These are phyloP conservation scores for Heliamphora exappendiculata DNA, from an alignment of 148 eudicot genomes.

Conservation along the genomic window DNA sequence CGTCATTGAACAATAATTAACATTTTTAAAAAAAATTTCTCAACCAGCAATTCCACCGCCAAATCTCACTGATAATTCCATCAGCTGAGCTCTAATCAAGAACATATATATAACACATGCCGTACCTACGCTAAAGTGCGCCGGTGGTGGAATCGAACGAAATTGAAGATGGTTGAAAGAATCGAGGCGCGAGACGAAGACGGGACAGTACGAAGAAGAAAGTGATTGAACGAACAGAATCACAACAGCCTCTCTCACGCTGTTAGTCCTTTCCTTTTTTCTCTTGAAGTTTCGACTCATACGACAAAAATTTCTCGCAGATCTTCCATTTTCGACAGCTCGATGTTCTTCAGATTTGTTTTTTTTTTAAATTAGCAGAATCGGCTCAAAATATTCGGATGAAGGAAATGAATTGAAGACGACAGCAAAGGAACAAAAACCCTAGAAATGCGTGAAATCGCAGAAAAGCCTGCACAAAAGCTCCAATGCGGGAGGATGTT, in stretches of 20 bases:
- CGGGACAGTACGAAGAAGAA: not conserved
- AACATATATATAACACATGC: not conserved
- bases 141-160: not conserved
- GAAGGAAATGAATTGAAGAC: conserved; percentile 1
- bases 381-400: not conserved
- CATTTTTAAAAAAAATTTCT: too few species aligned
- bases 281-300: not conserved
- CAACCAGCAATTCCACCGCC: conserved; percentile 17
- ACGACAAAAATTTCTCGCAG: not conserved
- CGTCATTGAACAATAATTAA: too few species aligned
- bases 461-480: conserved; percentile 17
- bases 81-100: conserved; percentile 11
- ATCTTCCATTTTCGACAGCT: conserved; percentile 9
- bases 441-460: conserved; percentile 8
- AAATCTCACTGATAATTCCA: conserved; percentile 13
- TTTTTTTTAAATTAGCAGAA: too few species aligned
- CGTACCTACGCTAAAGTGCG: conserved; percentile 4
- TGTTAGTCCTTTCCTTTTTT: not conserved
- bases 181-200: conserved; percentile 4
- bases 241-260: not conserved
- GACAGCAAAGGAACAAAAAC: conserved; percentile 10
- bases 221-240: conserved; percentile 10
- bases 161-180: not conserved
- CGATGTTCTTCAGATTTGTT: not conserved
- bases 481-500: not conserved